Conservation (phyloP, 108 stramenopile genomes). For the Chaetoceros muelleri region DNA sequence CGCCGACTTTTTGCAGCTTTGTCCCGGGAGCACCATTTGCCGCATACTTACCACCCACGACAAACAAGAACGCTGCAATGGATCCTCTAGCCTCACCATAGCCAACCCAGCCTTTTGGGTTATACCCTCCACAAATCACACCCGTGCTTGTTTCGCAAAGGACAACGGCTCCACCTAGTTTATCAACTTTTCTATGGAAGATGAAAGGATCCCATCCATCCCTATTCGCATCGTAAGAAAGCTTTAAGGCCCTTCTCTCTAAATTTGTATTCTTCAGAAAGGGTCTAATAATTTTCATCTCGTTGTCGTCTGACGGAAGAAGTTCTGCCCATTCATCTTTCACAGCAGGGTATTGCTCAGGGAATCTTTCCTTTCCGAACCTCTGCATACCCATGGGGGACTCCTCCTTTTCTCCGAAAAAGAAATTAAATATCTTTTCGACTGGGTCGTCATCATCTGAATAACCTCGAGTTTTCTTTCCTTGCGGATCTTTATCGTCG, state of each 20-base stretch:
- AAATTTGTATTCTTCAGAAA: slow-evolving; percentile 79
- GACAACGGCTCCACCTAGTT: slow-evolving; percentile 51
- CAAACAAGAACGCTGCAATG: slow-evolving; percentile 78
- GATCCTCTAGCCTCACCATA: slow-evolving; percentile 76
- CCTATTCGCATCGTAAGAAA: slow-evolving; percentile 67
- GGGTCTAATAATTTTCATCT: slow-evolving; percentile 57
- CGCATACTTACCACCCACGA: slow-evolving; percentile 20
- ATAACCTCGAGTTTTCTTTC: background rate
- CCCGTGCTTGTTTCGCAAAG: slow-evolving; percentile 40
- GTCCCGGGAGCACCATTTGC: slow-evolving; percentile 22
- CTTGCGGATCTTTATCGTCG: background rate
- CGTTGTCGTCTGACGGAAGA: slow-evolving; percentile 43
- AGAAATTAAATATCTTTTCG: slow-evolving; percentile 76
- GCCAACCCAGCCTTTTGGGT: slow-evolving; percentile 72
- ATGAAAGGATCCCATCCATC: slow-evolving; percentile 64
- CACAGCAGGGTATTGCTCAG: slow-evolving; percentile 79
- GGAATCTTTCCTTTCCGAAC: slow-evolving; percentile 44
- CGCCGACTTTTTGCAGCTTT: slow-evolving; percentile 76
- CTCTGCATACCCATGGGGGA: slow-evolving; percentile 43
- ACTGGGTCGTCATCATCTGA: slow-evolving; percentile 61
- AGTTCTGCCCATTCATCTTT: slow-evolving; percentile 59
- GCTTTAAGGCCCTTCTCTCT: slow-evolving; percentile 44
- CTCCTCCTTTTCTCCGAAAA: slow-evolving; percentile 74
- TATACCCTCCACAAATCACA: slow-evolving; percentile 69
- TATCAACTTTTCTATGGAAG: slow-evolving; percentile 72